Conservation (phyloP, 75 land plant species). For the Cryptomeria japonica region DNA sequence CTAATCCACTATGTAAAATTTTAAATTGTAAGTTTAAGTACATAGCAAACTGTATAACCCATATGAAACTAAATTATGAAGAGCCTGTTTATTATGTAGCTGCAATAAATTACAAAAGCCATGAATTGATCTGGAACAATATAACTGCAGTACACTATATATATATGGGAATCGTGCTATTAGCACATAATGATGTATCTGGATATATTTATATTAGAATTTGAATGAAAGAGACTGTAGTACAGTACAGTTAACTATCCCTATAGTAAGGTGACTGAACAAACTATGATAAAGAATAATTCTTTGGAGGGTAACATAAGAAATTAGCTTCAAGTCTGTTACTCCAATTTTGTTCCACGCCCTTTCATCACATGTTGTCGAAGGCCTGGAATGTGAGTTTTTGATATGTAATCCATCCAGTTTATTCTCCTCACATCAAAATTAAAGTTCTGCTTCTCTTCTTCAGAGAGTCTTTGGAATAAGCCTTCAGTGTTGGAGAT, state of each 20-base stretch:
- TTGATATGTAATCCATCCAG: slow-evolving; percentile 78
- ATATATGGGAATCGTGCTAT: background rate
- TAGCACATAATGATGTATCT: background rate
- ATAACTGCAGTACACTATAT: too few relatives aligned
- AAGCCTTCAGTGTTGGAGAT: slow-evolving; percentile 56
- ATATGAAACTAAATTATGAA: too few relatives aligned
- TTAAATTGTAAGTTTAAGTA: too few relatives aligned
- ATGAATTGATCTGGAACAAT: too few relatives aligned
- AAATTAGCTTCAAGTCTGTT: background rate
- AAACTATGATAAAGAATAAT: background rate
- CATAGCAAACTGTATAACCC: background rate
- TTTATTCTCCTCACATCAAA: slow-evolving; percentile 70
- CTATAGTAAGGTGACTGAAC: background rate
- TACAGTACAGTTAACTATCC: background rate
- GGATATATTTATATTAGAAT: too few relatives aligned
- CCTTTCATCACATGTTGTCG: slow-evolving; percentile 86
- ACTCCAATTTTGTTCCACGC: slow-evolving; percentile 25
- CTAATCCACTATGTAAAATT: too few relatives aligned
- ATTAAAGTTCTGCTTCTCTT: slow-evolving; percentile 66
- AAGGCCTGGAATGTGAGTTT: slow-evolving; percentile 84
- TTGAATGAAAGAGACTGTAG: background rate
- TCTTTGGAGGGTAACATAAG: background rate
- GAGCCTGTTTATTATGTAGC: background rate
- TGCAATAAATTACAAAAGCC: background rate
- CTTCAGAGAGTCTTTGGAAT: slow-evolving; percentile 61